These are phyloP conservation scores for Aspergillus phoenicis DNA, from an alignment of 2,329 filamentous ascomycete genomes.

Conservation along the genomic window DNA sequence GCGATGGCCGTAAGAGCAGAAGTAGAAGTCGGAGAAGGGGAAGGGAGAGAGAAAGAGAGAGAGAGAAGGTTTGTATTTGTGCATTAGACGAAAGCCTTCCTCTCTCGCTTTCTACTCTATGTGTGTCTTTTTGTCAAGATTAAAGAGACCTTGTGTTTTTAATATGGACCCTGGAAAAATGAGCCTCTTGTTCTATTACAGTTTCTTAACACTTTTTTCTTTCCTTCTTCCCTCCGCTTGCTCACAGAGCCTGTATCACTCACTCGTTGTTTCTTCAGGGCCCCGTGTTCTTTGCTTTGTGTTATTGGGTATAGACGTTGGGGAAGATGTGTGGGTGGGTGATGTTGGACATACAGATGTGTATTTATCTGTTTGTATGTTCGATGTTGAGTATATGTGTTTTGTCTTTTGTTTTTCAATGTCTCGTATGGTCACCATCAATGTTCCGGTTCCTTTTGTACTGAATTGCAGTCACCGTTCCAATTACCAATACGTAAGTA, in stretches of 20 bases:
- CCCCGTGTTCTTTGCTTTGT: neutral
- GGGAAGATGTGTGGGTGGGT: neutral
- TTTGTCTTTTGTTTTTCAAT: slow-evolving; percentile 24
- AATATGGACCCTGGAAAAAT: slow-evolving; percentile 41
- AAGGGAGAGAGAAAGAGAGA: slow-evolving; percentile 18
- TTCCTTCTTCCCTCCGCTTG: slow-evolving; percentile 13
- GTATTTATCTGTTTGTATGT: neutral
- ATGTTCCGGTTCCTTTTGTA: slow-evolving; percentile 30
- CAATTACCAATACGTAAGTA: too few relatives aligned
- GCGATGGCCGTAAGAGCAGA: slow-evolving; percentile 3
- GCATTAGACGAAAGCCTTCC: slow-evolving; percentile 36
- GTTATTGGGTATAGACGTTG: slow-evolving; percentile 25
- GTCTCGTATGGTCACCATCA: slow-evolving; percentile 25
- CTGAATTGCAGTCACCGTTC: neutral
- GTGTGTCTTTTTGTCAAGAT: slow-evolving; percentile 35
- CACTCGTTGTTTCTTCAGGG: slow-evolving; percentile 16
- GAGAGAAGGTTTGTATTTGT: slow-evolving; percentile 14
- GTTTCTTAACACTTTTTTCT: neutral
- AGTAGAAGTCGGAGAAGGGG: slow-evolving; percentile 9
- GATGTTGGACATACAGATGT: neutral
- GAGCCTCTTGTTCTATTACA: slow-evolving; percentile 31
- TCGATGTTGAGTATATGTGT: slow-evolving; percentile 16
- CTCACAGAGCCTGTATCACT: slow-evolving; percentile 20
- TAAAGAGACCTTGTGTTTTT: slow-evolving; percentile 40
- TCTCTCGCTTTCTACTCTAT: slow-evolving; percentile 19